A percentile compares a stretch with the other conserved stretches of the same genome.
phyloP scores from a whole-genome alignment of 306 rosid species.

The Citrullus amarus region DNA sequence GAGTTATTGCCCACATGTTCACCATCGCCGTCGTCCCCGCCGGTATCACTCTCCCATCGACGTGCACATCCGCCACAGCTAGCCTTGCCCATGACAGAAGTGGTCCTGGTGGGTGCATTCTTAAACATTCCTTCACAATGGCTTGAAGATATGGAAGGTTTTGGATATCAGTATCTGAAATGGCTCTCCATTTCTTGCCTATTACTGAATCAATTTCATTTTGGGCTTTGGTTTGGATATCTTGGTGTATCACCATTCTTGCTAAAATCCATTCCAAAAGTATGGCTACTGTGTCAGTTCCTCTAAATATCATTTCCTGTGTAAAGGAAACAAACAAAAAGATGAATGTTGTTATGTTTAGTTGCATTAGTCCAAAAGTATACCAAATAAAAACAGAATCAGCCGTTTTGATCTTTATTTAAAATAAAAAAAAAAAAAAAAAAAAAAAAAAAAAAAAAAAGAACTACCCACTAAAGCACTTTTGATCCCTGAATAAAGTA shows the following conservation, averaged over 20 bases:
- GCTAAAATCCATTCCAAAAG: slow-evolving; percentile 35
- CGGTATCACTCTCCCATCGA: slow-evolving; percentile 18
- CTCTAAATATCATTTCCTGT: slow-evolving; percentile 42
- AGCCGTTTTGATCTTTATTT: not conserved
- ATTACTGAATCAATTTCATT: slow-evolving; percentile 19
- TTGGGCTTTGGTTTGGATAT: slow-evolving; percentile 23
- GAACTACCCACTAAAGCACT: not conserved
- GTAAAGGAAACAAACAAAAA: no score
- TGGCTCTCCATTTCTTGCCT: not conserved
- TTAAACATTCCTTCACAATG: slow-evolving; percentile 29
- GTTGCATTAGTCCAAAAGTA: not conserved
- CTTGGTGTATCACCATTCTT: slow-evolving; percentile 26
- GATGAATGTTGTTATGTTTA: not conserved
- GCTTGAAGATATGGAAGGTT: slow-evolving; percentile 27
- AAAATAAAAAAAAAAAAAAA: no score
- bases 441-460: no score
- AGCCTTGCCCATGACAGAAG: slow-evolving; percentile 42
- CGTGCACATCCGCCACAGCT: slow-evolving; percentile 17
- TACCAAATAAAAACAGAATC: not conserved
- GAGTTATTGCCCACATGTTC: slow-evolving; percentile 43
- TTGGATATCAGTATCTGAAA: slow-evolving; percentile 20
- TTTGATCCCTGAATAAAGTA: not conserved
- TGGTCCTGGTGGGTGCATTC: slow-evolving; percentile 40
- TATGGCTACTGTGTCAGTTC: slow-evolving; percentile 34
- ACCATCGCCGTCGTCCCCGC: slow-evolving; percentile 37